These are phyloP conservation scores for Emmonsia crescens DNA, from an alignment of 2,329 filamentous ascomycete genomes.

Conservation along the genomic window DNA sequence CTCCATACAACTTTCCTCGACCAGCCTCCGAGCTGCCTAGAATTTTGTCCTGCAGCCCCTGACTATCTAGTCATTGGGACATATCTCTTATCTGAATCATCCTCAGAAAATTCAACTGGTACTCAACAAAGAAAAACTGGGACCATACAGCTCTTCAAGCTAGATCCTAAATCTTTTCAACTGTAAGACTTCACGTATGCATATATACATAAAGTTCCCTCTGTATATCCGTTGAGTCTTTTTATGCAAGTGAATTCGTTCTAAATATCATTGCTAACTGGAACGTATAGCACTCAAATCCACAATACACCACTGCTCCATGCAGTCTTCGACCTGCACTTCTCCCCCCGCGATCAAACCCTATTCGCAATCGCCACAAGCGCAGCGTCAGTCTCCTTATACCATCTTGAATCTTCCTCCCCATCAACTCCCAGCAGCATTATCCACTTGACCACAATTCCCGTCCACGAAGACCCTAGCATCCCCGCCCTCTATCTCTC, in stretches of 20 bases:
- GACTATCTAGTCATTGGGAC: conserved; percentile 71
- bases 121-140: conserved; percentile 56
- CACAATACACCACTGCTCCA: conserved; percentile 55
- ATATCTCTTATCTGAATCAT: conserved; percentile 52
- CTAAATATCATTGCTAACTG: conserved; percentile 7
- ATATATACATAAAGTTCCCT: conserved; percentile 1
- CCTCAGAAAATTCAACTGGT: conserved; percentile 16
- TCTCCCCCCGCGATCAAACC: conserved; percentile 48
- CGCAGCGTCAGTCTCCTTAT: conserved; percentile 41
- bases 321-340: conserved; percentile 77
- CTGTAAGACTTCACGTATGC: conserved; percentile 19
- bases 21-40: conserved; percentile 36
- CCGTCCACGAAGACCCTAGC: conserved; percentile 42
- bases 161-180: conserved; percentile 29
- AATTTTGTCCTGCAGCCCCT: conserved; percentile 38
- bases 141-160: conserved; percentile 56
- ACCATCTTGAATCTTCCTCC: conserved; percentile 19
- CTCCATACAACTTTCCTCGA: conserved; percentile 28
- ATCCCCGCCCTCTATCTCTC: conserved; percentile 60
- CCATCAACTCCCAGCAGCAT: conserved; percentile 17
- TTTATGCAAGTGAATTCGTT: not conserved
- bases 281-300: conserved; percentile 38
- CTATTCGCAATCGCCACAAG: conserved; percentile 68
- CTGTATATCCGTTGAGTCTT: conserved; percentile 11
- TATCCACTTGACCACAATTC: conserved; percentile 32